These are phyloP conservation scores for Rhodotorula kratochvilovae DNA, from an alignment of 768 basidiomycete genomes.

Conservation along the genomic window DNA sequence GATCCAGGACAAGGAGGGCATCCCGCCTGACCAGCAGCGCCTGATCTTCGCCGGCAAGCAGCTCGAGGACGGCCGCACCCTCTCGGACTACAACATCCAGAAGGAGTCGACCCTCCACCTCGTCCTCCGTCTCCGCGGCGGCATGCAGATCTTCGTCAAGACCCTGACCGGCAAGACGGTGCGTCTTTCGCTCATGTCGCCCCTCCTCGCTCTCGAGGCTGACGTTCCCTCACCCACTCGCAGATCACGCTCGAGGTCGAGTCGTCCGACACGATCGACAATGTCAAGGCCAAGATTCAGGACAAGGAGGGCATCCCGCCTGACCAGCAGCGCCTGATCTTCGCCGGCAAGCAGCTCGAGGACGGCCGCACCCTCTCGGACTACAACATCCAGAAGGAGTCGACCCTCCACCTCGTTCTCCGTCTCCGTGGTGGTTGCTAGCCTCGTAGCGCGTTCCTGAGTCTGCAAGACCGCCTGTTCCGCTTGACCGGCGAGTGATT, in stretches of 20 bases:
- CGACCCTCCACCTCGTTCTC: conserved; percentile 87
- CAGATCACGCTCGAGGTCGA: conserved; percentile 81
- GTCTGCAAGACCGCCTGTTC: too few relatives aligned
- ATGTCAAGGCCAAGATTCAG: conserved; percentile 89
- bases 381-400: conserved; percentile 77
- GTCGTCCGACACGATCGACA: conserved; percentile 85
- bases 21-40: conserved; percentile 58
- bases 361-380: conserved; percentile 84
- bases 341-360: conserved; percentile 85
- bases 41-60: conserved; percentile 91
- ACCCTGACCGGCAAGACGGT: conserved; percentile 31
- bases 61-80: conserved; percentile 80
- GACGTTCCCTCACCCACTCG: background rate
- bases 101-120: conserved; percentile 46
- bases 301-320: conserved; percentile 92
- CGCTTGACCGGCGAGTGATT: too few relatives aligned
- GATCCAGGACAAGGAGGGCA: conserved; percentile 91
- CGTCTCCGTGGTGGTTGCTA: conserved; percentile 20
- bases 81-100: conserved; percentile 64
- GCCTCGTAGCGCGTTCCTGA: too few relatives aligned
- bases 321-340: conserved; percentile 83
- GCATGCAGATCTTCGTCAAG: conserved; percentile 85
- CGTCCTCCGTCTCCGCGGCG: conserved; percentile 73
- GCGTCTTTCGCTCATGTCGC: conserved; percentile 59
- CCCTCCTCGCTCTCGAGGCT: background rate